Conservation (phyloP, 2,329 filamentous ascomycete species). For the Pseudogymnoascus sp. region DNA sequence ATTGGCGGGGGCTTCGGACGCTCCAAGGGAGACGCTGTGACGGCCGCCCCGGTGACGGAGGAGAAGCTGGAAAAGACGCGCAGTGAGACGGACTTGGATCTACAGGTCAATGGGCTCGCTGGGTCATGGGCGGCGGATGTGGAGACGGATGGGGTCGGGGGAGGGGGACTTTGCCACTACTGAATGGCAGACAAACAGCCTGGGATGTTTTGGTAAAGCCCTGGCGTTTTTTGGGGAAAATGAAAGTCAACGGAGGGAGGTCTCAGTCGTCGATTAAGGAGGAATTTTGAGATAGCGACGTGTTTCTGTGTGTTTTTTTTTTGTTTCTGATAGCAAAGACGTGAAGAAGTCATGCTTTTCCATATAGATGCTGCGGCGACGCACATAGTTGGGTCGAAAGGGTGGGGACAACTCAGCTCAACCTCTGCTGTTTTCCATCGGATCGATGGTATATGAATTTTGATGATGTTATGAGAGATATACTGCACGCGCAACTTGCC, state of each 20-base stretch:
- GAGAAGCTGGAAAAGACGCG: conserved; percentile 45
- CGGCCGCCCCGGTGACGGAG: conserved; percentile 29
- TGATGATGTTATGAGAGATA: neutral
- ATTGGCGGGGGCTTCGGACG: conserved; percentile 42
- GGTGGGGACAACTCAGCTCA: neutral
- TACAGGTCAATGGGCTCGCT: conserved; percentile 59
- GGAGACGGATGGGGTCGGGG: conserved; percentile 65
- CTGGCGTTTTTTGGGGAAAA: neutral
- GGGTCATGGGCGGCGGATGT: conserved; percentile 82
- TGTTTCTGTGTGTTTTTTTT: neutral
- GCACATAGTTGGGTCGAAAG: conserved; percentile 2
- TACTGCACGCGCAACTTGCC: too few relatives aligned
- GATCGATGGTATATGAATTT: neutral
- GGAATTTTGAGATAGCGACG: neutral
- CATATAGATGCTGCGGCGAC: conserved; percentile 2
- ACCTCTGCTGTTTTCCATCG: conserved; percentile 4
- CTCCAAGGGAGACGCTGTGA: conserved; percentile 34
- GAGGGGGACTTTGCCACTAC: conserved; percentile 43
- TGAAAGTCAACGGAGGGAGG: neutral
- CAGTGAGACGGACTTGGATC: conserved; percentile 29
- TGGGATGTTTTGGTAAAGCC: neutral
- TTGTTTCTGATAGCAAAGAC: neutral
- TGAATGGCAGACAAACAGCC: conserved; percentile 13
- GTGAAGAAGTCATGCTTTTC: neutral
- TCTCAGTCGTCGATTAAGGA: neutral